Evolutionary conservation across 2,329 filamentous ascomycete genomes (phyloP).

Genomic region (Cladosporium sp.): DNA sequence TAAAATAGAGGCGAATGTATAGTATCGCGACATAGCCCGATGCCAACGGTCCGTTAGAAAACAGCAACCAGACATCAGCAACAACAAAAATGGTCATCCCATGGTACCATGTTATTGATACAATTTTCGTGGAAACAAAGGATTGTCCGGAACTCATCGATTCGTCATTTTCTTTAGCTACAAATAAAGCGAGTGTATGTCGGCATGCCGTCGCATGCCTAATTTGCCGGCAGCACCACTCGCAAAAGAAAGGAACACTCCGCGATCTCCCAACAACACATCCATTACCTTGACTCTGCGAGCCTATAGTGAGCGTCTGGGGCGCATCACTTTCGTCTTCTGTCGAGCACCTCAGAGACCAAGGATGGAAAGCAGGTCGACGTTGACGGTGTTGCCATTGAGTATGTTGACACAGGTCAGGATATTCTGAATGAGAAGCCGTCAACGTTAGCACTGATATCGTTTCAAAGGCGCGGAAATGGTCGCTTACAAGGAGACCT

Average conservation of each 20-base stretch:
- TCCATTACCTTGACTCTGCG: background rate
- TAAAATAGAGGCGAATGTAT: background rate
- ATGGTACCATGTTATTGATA: too few relatives aligned
- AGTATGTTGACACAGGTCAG: background rate
- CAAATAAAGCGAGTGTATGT: background rate
- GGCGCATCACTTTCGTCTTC: background rate
- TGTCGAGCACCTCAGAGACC: background rate
- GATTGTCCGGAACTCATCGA: background rate
- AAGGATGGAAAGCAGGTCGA: background rate
- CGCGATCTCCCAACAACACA: background rate
- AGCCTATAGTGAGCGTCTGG: background rate
- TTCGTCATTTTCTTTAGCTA: background rate
- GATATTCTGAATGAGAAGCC: background rate
- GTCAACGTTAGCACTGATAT: background rate
- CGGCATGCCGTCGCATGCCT: slow-evolving; percentile 8
- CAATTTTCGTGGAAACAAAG: background rate
- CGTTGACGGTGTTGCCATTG: slow-evolving; percentile 2
- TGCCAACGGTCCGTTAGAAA: background rate
- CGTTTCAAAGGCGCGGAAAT: background rate
- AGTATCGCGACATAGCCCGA: background rate
- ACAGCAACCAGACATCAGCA: background rate
- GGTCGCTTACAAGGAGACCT: background rate
- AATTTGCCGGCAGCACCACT: background rate
- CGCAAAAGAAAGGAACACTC: background rate
- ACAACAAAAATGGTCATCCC: background rate